Percentiles rank a stretch among this genome's conserved stretches.
Evolutionary conservation across 805 yeast species (phyloP).

Genomic region (Yarrowia osloensis): DNA sequence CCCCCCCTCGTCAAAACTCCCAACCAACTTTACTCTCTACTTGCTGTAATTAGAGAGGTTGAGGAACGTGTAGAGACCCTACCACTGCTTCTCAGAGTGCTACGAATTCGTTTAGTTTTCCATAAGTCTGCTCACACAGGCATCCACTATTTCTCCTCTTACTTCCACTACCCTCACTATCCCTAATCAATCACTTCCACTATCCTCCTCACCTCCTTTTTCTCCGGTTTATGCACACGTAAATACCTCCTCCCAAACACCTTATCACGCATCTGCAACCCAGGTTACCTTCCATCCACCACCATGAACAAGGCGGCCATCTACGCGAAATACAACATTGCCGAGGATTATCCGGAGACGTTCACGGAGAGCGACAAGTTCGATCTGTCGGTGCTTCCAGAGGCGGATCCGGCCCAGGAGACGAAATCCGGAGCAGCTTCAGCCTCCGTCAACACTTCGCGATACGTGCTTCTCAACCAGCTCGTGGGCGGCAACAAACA

Average conservation of each 20-base stretch:
- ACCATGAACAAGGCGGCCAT: slow-evolving; percentile 19
- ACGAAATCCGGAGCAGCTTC: slow-evolving; percentile 18
- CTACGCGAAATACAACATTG: slow-evolving; percentile 25
- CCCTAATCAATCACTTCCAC: neutral
- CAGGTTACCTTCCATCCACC: neutral
- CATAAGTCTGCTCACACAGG: no score
- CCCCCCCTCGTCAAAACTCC: no score
- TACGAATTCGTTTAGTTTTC: no score
- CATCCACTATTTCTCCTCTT: no score
- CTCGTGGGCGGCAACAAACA: slow-evolving; percentile 36
- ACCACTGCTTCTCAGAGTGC: no score
- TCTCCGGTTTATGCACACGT: slow-evolving; percentile 1
- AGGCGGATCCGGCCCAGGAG: slow-evolving; percentile 3
- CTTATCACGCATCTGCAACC: neutral
- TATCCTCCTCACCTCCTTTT: neutral
- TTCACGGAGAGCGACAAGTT: slow-evolving; percentile 15
- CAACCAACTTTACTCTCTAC: no score
- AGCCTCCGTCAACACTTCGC: slow-evolving; percentile 26
- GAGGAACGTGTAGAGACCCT: no score
- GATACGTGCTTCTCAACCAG: slow-evolving; percentile 36
- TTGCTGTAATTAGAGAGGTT: no score
- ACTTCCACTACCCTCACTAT: no score
- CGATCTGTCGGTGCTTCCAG: slow-evolving; percentile 12
- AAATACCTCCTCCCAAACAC: slow-evolving; percentile 23
- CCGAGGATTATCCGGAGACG: slow-evolving; percentile 25